These are phyloP conservation scores for Aspergillus biplanus DNA, from an alignment of 495 filamentous ascomycete genomes.

Conservation along the genomic window DNA sequence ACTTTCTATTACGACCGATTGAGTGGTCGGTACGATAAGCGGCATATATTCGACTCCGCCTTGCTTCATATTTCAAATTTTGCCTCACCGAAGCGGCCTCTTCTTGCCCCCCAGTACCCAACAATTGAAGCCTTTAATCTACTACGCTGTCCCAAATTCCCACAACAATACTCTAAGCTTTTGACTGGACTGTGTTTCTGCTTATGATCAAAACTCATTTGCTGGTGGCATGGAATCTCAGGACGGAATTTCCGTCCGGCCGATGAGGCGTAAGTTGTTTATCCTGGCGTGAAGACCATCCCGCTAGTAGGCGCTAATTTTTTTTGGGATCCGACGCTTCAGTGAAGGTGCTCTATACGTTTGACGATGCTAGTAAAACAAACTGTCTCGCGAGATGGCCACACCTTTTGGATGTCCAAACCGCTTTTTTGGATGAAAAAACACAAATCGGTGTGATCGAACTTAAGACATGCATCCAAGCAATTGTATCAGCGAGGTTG, in stretches of 20 bases:
- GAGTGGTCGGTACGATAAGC: slow-evolving; percentile 10
- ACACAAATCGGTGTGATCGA: slow-evolving; percentile 86
- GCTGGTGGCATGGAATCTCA: slow-evolving; percentile 52
- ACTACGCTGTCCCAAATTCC: not conserved
- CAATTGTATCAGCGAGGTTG: slow-evolving; percentile 74
- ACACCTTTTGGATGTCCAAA: slow-evolving; percentile 77
- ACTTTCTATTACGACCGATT: slow-evolving; percentile 16
- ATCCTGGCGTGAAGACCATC: not conserved
- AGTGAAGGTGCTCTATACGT: slow-evolving; percentile 96
- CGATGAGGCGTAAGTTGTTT: slow-evolving; percentile 58
- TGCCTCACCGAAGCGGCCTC: slow-evolving; percentile 9
- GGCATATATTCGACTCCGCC: slow-evolving; percentile 9
- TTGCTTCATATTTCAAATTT: slow-evolving; percentile 13
- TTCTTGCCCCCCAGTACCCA: not conserved
- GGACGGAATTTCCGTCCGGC: slow-evolving; percentile 56
- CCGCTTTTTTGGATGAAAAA: slow-evolving; percentile 75
- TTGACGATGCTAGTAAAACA: slow-evolving; percentile 86
- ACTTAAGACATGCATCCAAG: slow-evolving; percentile 86
- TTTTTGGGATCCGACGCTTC: slow-evolving; percentile 6
- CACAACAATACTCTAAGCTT: not conserved
- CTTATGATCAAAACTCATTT: slow-evolving; percentile 36
- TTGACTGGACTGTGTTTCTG: slow-evolving; percentile 10
- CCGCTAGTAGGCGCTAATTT: slow-evolving; percentile 24
- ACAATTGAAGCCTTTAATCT: not conserved
- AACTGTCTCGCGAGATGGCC: slow-evolving; percentile 92